Conservation (phyloP, 148 eudicot species). For the Arbutus unedo region DNA sequence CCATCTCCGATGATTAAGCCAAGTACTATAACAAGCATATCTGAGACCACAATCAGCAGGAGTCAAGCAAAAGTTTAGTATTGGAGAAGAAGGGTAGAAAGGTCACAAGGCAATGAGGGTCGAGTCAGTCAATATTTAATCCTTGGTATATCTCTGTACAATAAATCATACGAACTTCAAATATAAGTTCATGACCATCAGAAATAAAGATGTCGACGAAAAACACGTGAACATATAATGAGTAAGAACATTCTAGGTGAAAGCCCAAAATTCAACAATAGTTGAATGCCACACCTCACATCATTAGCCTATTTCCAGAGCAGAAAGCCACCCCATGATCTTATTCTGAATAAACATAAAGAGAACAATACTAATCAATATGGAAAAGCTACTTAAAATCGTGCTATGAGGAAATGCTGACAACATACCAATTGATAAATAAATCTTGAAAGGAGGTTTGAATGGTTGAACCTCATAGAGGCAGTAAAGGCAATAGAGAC, state of each 20-base stretch:
- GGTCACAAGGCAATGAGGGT: background rate
- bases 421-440: conserved; percentile 64
- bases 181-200: too few relatives aligned
- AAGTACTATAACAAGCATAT: background rate
- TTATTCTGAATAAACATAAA: background rate
- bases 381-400: background rate
- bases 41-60: background rate
- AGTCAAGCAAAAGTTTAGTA: background rate
- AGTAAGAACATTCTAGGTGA: background rate
- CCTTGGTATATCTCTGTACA: background rate
- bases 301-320: background rate
- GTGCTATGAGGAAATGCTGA: conserved; percentile 1
- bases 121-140: background rate
- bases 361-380: background rate
- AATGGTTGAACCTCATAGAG: conserved; percentile 82
- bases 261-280: background rate
- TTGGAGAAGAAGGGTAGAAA: background rate
- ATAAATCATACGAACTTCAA: background rate
- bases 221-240: background rate
- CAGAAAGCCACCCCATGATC: too few relatives aligned
- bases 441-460: conserved; percentile 72
- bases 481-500: conserved; percentile 76
- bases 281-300: background rate
- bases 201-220: background rate
- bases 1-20: background rate